Percentiles rank a stretch among this genome's conserved stretches.
These are phyloP conservation scores for Acer yangbiense DNA, from an alignment of 345 rosid genomes.

Conservation along the genomic window DNA sequence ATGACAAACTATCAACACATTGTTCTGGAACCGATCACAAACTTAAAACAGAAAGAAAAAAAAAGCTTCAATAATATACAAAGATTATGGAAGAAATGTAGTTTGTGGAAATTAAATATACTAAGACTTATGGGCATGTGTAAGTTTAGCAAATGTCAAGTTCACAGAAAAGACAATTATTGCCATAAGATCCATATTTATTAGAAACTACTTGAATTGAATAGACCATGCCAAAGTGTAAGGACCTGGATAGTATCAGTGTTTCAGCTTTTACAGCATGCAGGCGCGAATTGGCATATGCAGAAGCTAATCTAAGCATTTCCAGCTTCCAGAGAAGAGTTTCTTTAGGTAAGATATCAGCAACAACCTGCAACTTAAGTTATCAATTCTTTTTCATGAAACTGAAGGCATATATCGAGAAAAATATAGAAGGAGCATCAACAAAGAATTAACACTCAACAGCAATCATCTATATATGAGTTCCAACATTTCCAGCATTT, in stretches of 20 bases:
- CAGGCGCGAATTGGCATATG: slow-evolving; percentile 67
- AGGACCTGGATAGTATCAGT: slow-evolving; percentile 63
- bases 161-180: not conserved
- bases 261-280: slow-evolving; percentile 71
- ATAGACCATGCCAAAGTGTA: not conserved
- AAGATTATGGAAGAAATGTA: not conserved
- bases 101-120: not conserved
- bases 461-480: not conserved
- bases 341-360: slow-evolving; percentile 57
- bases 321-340: slow-evolving; percentile 80
- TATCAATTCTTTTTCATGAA: slow-evolving; percentile 18
- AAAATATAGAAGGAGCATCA: not conserved
- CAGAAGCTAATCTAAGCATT: slow-evolving; percentile 63
- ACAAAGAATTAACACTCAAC: slow-evolving; percentile 3
- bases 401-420: not conserved
- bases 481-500: not conserved
- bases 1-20: not conserved
- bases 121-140: not conserved
- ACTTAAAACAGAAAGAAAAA: not conserved
- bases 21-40: slow-evolving; percentile 11
- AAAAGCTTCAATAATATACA: not conserved
- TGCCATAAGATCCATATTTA: not conserved
- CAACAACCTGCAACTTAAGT: slow-evolving; percentile 51
- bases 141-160: no score
- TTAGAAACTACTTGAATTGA: not conserved